phyloP scores from a whole-genome alignment of 73 alveolate species.

The Paramecium sexaurelia region DNA sequence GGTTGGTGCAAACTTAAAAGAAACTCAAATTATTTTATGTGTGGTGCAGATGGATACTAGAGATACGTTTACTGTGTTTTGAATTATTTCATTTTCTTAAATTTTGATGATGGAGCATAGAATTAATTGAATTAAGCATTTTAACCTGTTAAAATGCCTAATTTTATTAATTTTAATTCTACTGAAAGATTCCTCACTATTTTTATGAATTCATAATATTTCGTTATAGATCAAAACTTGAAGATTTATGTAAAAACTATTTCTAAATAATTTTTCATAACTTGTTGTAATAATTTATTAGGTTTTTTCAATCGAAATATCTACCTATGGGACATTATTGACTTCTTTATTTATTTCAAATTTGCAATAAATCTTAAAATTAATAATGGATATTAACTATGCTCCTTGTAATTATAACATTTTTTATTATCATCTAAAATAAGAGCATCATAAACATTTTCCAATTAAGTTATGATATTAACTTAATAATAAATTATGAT shows the following conservation, averaged over 20 bases:
- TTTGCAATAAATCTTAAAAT: neutral
- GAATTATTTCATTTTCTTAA: neutral
- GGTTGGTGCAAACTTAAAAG: neutral
- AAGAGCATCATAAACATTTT: conserved; percentile 38
- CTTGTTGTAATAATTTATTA: neutral
- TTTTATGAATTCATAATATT: neutral
- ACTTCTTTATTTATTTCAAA: neutral
- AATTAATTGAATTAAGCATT: neutral
- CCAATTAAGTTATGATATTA: neutral
- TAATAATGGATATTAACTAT: neutral
- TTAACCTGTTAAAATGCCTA: neutral
- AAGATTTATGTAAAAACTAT: neutral
- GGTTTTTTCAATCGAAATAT: conserved; percentile 5
- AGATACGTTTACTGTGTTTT: neutral
- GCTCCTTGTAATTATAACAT: neutral
- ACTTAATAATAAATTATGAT: too few relatives aligned
- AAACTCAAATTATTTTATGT: neutral
- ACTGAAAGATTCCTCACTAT: neutral
- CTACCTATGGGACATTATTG: neutral
- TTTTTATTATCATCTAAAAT: neutral
- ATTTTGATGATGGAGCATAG: neutral
- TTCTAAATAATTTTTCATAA: conserved; percentile 6
- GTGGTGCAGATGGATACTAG: neutral
- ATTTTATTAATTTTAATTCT: neutral
- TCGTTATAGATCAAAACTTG: neutral